Base-by-base conservation (phyloP, 169 alveolate species). In the Plasmodium gallinaceum region DNA sequence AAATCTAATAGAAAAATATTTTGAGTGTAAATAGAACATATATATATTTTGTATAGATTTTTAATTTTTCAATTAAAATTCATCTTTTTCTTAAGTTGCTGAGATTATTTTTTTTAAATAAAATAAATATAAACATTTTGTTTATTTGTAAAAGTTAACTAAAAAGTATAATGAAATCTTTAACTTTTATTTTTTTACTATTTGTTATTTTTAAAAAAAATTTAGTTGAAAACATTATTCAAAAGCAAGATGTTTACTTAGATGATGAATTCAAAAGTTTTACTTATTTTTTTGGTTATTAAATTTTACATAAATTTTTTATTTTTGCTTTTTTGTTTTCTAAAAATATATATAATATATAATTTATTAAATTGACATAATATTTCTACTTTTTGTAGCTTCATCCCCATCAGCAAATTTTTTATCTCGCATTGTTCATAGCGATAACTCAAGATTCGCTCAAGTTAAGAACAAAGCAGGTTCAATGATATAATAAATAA, bases 251-350 rank as follows among this genome's bases (percentile, higher is more conserved):
- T 66, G 60, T 71, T 16, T 80, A 80, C 54, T 68, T 80, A 58
- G 90, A 80, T 43, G 90, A 80, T 71, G 90, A 80, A 18, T 80
- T 80, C 60, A 80, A 60, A 60, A 80, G 90, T 46, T 80, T 80
- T 39, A 80, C 90, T 3, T 80, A 66, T 61, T 80, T 80, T 68
- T 80, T 80, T 70, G 90, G 90, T 80, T 80, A 65, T 6, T 12
- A 9, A 26, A 54, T 65, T 65, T 65, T 65, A 8, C 16, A 42
- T 51, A n/a, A 12, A 51, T 20, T 22, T 26, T 14, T 32, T 68
- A 5, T 37, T 16, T 51, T n/a, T 8, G 22, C 43, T 7, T 51
- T 5, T 52, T 7, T 22, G 58, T 37, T n/a, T 9, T 26, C 32
- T 68, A 42, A 68, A 42, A 14, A 5, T 45, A 22, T 68, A 24